Base-by-base conservation (phyloP, 2,329 filamentous ascomycete species). In the Aspergillus novofumigatus region DNA sequence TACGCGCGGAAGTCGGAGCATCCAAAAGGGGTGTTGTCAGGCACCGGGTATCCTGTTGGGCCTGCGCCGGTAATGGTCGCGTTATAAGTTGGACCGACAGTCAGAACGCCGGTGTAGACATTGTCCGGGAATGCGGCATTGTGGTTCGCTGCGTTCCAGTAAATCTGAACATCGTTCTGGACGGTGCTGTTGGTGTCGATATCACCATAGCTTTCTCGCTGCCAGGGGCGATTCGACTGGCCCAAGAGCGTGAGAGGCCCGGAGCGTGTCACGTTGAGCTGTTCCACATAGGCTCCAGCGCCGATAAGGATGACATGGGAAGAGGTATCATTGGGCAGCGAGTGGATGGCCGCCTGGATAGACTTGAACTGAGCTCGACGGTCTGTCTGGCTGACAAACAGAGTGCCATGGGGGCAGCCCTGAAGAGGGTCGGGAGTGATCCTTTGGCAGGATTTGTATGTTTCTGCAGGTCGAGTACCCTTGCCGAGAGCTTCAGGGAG, bases 1-100 rank as follows among this genome's bases (percentile, higher is more conserved):
- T 89, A 89, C 0, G 80, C 83, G 6, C 85, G 77, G 68, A 89
- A 89, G 67, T 88, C 80, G 0, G 63, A 68, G 65, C 82, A 86
- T 2, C 86, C 86, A 59, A 88, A 87, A 0, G 85, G 85, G 0
- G 86, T 89, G 49, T 77, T 80, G 0, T 71, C 76, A 0, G 85
- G 83, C 0, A 89, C 84, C 0, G 83, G 71, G 63, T 81, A 85
- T 0, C 86, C 86, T 0, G 83, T 86, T 0, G 86, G 79, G 0
- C 41, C 41, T 3, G 41, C 41, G 8, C 41, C 41, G 9, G 41
- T 44, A 11, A 21, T n/a, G 41, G 41, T 44, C 7, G 41, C 41
- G 9, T 44, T 44, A 44, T 44, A 44, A n/a, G 41, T 44, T 7
- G 17, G 41, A n/a, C 41, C 41, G 41, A 44, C n/a, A 11, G 41